Evolutionary conservation across 805 yeast species (phyloP), one percentile per base, ranked within the genome.

Genomic region (Suhomyces tanzawaensis): DNA sequence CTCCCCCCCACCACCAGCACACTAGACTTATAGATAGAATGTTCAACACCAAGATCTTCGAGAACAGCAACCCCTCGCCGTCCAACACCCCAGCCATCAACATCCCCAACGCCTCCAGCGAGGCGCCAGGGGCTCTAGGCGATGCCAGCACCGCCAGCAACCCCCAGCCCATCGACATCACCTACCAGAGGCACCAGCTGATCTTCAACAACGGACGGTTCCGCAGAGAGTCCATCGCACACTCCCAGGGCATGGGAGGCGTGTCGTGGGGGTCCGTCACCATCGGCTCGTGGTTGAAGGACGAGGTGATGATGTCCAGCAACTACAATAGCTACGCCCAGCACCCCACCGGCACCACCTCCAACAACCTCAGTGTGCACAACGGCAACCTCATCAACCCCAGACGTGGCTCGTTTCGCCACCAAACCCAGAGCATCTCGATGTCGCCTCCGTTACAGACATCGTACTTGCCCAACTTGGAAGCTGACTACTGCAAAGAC

Each of bases 241-340:
- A 91, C 59, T 84, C 96, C 2, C 96, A 88, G 58, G 98, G 98
- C 8, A 86, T 93, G 82, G 98, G 98, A 30, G 99, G 98, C 32
- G 85, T 91, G 23, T 83, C 95, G 7, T 91, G 97, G 96, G 98
- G 98, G 16, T 89, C 95, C 3, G 79, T 90, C 40, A 84, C 95
- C 19, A 89, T 91, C 21, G 97, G 97, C 11, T 82, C 93, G 12
- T 91, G 99, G 99, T 70, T 91, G 17, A 85, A 89, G 56, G 98
- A 91, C 60, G 99, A 91, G 55, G 91, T 85, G 14, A 73, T 85
- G 79, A 75, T 83, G 68, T 72, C 61, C 29, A 52, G 52, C 19
- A 36, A 45, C 32, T 41, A 36, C 48, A 49, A 24, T 34, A 34
- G 30, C 46, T 41, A 34, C 47, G 46, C 32, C 44, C 41, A 23